Conservation (phyloP, 495 filamentous ascomycete species). For the Neohortaea acidophila region DNA sequence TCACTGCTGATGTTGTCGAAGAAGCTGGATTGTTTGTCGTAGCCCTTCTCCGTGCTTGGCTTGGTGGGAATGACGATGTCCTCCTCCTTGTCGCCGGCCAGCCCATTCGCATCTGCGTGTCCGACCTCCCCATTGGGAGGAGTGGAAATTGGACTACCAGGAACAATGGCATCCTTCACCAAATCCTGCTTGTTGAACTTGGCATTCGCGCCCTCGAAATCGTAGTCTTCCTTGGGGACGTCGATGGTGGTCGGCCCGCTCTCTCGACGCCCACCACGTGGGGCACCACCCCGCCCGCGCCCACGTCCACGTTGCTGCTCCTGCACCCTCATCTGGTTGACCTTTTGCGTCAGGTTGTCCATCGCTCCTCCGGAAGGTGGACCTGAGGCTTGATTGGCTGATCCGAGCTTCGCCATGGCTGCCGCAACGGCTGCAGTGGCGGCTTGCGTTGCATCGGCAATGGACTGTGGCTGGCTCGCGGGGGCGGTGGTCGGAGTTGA, state of each 20-base stretch:
- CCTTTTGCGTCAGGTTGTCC: conserved; percentile 68
- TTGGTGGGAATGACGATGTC: conserved; percentile 28
- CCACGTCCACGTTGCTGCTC: conserved; percentile 30
- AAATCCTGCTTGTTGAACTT: conserved; percentile 98
- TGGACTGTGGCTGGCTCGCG: conserved; percentile 18
- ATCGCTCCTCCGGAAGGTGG: conserved; percentile 33
- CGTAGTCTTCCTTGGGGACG: conserved; percentile 77
- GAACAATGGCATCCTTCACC: conserved; percentile 76
- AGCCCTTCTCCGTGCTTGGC: conserved; percentile 33
- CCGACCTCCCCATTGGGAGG: conserved; percentile 15
- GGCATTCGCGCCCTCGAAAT: conserved; percentile 83
- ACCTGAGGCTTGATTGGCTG: conserved; percentile 28
- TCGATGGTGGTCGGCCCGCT: conserved; percentile 52
- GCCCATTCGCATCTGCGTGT: conserved; percentile 14
- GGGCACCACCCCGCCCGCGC: conserved; percentile 37
- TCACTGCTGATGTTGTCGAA: conserved; percentile 98
- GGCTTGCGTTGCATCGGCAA: conserved; percentile 63
- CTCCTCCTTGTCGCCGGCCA: conserved; percentile 20
- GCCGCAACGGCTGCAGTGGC: conserved; percentile 76
- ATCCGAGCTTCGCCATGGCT: conserved; percentile 69
- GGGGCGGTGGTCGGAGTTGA: conserved; percentile 22
- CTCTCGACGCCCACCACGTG: conserved; percentile 26
- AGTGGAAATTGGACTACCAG: conserved; percentile 44
- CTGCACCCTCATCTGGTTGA: conserved; percentile 60
- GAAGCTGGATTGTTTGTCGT: conserved; percentile 77